A percentile compares a stretch with the other conserved stretches of the same genome.
phyloP scores from a whole-genome alignment of 2,329 filamentous ascomycete species.

The Fusarium buxicola region DNA sequence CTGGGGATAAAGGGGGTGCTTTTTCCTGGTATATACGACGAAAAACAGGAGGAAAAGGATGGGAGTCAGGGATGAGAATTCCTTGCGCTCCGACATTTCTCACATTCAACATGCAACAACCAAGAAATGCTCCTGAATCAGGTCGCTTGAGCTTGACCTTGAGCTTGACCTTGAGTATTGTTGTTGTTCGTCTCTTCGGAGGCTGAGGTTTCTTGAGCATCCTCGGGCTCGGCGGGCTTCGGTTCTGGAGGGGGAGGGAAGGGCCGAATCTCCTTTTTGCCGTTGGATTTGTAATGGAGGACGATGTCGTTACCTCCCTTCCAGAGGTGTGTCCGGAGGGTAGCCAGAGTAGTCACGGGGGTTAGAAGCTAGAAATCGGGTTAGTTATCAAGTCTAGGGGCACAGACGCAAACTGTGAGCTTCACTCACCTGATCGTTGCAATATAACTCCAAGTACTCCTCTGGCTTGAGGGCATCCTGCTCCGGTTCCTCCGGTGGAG shows the following conservation, averaged over 20 bases:
- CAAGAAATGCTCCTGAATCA: conserved; percentile 7
- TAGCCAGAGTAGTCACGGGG: conserved; percentile 91
- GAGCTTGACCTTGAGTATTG: conserved; percentile 17
- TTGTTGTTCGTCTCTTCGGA: conserved; percentile 33
- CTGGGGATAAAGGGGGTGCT: conserved; percentile 19
- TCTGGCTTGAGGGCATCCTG: conserved; percentile 78
- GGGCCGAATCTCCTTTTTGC: conserved; percentile 74
- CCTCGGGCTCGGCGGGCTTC: conserved; percentile 39
- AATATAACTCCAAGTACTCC: conserved; percentile 95
- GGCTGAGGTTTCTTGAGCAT: conserved; percentile 29
- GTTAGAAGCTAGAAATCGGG: conserved; percentile 67
- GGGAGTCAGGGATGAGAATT: neutral
- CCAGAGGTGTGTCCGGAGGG: conserved; percentile 92
- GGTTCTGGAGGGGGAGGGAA: conserved; percentile 38
- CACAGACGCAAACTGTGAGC: neutral
- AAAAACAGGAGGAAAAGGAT: conserved; percentile 3
- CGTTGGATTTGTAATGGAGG: conserved; percentile 91
- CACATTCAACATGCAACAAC: conserved; percentile 4
- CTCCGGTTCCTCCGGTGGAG: conserved; percentile 69
- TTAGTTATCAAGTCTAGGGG: conserved; percentile 14
- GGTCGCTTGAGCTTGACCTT: conserved; percentile 20
- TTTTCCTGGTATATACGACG: conserved; percentile 27
- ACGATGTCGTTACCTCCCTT: conserved; percentile 93
- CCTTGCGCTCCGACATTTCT: neutral
- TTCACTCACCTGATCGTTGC: conserved; percentile 83